Percentiles rank a stretch among this genome's conserved stretches.
Conservation (phyloP, 169 alveolate species). For the Eimeria necatrix region DNA sequence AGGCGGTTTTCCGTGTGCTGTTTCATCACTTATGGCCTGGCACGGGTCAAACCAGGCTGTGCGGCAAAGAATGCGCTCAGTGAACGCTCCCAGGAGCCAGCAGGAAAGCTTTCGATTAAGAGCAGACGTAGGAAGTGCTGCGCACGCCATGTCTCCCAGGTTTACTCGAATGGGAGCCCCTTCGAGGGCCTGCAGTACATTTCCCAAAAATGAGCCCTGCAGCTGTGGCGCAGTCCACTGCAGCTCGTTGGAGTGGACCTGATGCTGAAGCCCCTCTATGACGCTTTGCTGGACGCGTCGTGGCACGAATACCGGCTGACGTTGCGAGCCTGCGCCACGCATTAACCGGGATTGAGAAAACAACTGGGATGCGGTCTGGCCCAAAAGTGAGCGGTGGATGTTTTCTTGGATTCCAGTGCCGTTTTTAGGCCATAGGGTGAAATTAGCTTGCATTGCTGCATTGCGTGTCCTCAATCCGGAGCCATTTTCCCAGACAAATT, state of each 20-base stretch:
- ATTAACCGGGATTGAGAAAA: conserved; percentile 2
- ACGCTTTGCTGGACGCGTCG: not conserved
- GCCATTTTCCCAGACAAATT: conserved; percentile 32
- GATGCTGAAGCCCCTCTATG: conserved; percentile 36
- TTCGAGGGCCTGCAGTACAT: conserved; percentile 60
- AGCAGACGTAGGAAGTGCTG: conserved; percentile 73
- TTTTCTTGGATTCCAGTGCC: not conserved
- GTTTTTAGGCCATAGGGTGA: conserved; percentile 44
- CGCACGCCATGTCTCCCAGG: conserved; percentile 69
- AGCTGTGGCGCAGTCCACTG: conserved; percentile 45
- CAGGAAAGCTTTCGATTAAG: conserved; percentile 55
- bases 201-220: conserved; percentile 47
- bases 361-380: not conserved
- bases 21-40: conserved; percentile 66
- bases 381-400: not conserved
- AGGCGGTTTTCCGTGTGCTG: conserved; percentile 55
- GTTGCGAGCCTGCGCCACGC: conserved; percentile 27
- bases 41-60: conserved; percentile 77
- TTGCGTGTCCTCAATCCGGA: conserved; percentile 21
- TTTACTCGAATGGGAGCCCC: conserved; percentile 49
- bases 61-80: conserved; percentile 73
- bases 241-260: conserved; percentile 10
- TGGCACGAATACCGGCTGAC: conserved; percentile 26
- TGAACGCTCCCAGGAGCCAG: conserved; percentile 73
- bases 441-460: not conserved